A percentile compares a stretch with the other conserved stretches of the same genome.
Conservation (phyloP, 2,329 filamentous ascomycete species). For the Fusarium illudens region DNA sequence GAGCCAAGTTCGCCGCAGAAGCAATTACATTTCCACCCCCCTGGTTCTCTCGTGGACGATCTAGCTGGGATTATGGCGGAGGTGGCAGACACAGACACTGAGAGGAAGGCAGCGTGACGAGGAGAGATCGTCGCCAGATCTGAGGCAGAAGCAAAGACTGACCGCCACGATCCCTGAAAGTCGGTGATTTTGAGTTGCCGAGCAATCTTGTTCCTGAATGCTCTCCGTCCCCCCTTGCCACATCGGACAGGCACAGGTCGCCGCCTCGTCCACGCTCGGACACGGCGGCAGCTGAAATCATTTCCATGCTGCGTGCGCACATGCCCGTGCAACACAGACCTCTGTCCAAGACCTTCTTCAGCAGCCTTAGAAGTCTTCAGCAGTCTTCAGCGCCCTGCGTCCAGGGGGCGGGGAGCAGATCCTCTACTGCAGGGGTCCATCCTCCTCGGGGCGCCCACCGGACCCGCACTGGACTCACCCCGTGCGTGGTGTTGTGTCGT, state of each 20-base stretch:
- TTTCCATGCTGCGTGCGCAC: constrained; percentile 1
- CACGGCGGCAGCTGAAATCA: constrained; percentile 19
- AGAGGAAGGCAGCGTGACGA: constrained; percentile 6
- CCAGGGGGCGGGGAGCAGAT: constrained; percentile 21
- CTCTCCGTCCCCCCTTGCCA: not conserved
- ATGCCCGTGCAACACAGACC: constrained; percentile 29
- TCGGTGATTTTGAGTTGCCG: constrained; percentile 1
- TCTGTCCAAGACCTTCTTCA: constrained; percentile 24
- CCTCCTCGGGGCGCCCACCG: constrained; percentile 12
- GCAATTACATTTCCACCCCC: not conserved
- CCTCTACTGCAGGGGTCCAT: constrained; percentile 29
- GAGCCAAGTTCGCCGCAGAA: constrained; percentile 1
- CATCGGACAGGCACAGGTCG: not conserved
- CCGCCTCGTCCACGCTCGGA: constrained; percentile 16
- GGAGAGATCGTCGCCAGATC: constrained; percentile 32
- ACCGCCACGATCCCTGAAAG: constrained; percentile 16
- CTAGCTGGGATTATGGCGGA: not conserved
- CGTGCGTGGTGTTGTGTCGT: not conserved
- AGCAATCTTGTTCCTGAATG: not conserved
- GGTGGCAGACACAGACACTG: not conserved
- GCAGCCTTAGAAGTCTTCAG: constrained; percentile 12
- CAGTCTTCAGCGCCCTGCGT: constrained; percentile 23
- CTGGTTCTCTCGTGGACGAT: not conserved
- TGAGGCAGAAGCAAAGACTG: constrained; percentile 16
- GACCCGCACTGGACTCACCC: constrained; percentile 28